Evolutionary conservation across 805 yeast species (phyloP).

Genomic region (Kodamaea fukazawae): DNA sequence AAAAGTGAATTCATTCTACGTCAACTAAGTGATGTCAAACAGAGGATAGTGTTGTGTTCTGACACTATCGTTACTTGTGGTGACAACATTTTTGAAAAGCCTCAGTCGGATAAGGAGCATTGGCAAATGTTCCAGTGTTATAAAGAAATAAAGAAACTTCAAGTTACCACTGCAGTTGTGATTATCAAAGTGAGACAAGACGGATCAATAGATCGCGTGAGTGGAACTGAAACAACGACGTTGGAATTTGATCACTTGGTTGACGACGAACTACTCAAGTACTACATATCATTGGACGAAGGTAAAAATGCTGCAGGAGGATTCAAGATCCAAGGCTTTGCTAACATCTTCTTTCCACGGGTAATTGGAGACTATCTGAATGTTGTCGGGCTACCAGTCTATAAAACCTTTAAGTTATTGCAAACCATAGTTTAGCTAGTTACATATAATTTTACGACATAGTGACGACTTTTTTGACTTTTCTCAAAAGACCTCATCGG

Average conservation of each 20-base stretch:
- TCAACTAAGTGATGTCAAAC: constrained; percentile 27
- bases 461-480: constrained; percentile 2
- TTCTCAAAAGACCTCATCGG: constrained; percentile 5
- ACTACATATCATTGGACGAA: constrained; percentile 69
- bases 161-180: constrained; percentile 36
- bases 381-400: constrained; percentile 83
- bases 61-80: constrained; percentile 73
- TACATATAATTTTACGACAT: too few species aligned
- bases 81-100: constrained; percentile 75
- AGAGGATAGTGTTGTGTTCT: constrained; percentile 52
- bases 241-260: constrained; percentile 49
- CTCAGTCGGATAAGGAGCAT: constrained; percentile 38
- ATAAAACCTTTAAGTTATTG: constrained; percentile 46
- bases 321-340: constrained; percentile 74
- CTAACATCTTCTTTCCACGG: constrained; percentile 58
- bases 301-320: constrained; percentile 91
- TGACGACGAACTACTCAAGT: constrained; percentile 53
- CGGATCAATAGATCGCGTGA: not conserved
- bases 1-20: constrained; percentile 66
- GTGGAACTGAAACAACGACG: constrained; percentile 32
- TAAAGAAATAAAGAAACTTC: constrained; percentile 16
- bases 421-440: too few species aligned
- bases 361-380: constrained; percentile 82
- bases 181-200: constrained; percentile 18
- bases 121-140: constrained; percentile 28